Evolutionary conservation across 2,329 filamentous ascomycete genomes (phyloP).

Genomic region (Fusarium sp.): DNA sequence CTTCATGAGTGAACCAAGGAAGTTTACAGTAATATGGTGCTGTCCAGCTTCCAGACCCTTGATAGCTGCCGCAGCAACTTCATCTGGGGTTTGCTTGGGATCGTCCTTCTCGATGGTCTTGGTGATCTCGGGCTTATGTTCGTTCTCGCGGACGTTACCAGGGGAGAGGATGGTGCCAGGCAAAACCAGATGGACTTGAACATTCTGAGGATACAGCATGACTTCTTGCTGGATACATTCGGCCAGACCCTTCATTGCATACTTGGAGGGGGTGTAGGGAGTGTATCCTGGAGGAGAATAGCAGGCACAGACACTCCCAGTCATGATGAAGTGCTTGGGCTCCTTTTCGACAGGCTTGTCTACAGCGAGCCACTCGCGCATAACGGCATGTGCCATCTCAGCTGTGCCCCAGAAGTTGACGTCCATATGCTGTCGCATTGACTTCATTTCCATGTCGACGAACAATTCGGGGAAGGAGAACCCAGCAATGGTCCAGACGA

Average conservation of each 20-base stretch:
- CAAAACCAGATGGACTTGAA: constrained; percentile 83
- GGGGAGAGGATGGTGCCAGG: constrained; percentile 85
- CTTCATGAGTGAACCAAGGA: constrained; percentile 77
- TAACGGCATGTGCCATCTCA: constrained; percentile 83
- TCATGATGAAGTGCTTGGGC: constrained; percentile 86
- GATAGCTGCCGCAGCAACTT: constrained; percentile 77
- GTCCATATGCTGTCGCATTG: constrained; percentile 83
- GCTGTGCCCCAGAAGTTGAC: constrained; percentile 89
- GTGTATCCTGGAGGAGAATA: constrained; percentile 83
- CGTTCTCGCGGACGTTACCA: constrained; percentile 79
- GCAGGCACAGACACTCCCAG: constrained; percentile 79
- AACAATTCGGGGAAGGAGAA: constrained; percentile 78
- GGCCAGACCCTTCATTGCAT: constrained; percentile 82
- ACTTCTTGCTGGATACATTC: constrained; percentile 88
- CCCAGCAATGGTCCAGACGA: constrained; percentile 93
- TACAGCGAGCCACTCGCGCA: constrained; percentile 76
- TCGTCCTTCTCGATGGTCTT: constrained; percentile 84
- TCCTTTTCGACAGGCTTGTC: constrained; percentile 54
- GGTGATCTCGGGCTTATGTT: constrained; percentile 82
- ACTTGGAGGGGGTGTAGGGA: constrained; percentile 85
- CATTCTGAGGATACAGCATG: constrained; percentile 82
- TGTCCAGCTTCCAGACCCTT: constrained; percentile 80
- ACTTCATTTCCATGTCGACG: constrained; percentile 74
- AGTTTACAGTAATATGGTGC: constrained; percentile 80
- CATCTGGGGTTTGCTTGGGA: constrained; percentile 78